These are phyloP conservation scores for Annulohypoxylon stygium DNA, from an alignment of 495 filamentous ascomycete species.

Conservation along the genomic window DNA sequence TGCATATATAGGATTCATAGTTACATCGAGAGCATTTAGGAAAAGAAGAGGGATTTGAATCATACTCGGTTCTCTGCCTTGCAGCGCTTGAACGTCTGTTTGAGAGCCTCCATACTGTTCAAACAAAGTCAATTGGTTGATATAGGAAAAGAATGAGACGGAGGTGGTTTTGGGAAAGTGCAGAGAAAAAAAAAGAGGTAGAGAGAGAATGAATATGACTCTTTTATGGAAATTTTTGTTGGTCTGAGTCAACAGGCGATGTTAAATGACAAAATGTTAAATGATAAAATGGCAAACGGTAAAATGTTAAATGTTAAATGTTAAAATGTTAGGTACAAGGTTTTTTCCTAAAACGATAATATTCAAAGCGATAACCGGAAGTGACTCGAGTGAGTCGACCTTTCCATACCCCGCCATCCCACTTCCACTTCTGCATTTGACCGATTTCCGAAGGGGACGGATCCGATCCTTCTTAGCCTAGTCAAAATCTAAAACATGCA, in stretches of 20 bases:
- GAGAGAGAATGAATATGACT: not conserved
- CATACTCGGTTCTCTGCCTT: constrained; percentile 77
- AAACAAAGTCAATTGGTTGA: constrained; percentile 19
- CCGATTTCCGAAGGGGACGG: constrained; percentile 12
- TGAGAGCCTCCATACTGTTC: constrained; percentile 77
- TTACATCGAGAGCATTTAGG: not conserved
- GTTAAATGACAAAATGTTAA: not conserved
- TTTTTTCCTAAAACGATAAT: not conserved
- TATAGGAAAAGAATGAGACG: not conserved
- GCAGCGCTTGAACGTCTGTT: constrained; percentile 88
- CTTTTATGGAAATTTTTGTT: constrained; percentile 22
- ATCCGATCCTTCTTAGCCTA: not conserved
- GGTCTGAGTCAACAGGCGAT: constrained; percentile 28
- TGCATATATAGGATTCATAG: not conserved
- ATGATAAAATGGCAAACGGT: too few relatives aligned
- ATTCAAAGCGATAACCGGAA: constrained; percentile 39
- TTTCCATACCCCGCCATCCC: constrained; percentile 37
- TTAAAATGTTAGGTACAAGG: not conserved
- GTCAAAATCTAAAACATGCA: constrained; percentile 20
- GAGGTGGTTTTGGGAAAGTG: not conserved
- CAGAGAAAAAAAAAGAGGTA: too few relatives aligned
- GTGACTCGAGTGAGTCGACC: constrained; percentile 18
- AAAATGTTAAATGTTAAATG: too few relatives aligned
- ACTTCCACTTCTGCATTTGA: constrained; percentile 1
- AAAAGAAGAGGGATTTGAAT: constrained; percentile 49